phyloP scores from a whole-genome alignment of 2,329 filamentous ascomycete genomes.

The Fusarium xylarioides region DNA sequence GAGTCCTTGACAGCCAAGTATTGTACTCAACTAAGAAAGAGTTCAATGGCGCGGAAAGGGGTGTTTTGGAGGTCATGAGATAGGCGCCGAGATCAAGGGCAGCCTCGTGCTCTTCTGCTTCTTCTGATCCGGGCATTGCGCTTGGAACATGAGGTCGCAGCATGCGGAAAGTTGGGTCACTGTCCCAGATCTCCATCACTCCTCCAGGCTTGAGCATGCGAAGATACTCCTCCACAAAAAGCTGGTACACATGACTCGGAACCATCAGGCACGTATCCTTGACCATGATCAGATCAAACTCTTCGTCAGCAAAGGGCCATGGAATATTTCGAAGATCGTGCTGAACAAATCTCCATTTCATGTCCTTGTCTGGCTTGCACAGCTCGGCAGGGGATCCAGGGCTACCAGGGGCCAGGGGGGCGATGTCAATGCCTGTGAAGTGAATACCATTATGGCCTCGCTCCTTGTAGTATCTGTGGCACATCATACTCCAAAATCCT shows the following conservation, averaged over 20 bases:
- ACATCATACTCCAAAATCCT: slow-evolving; percentile 90
- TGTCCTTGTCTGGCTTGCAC: slow-evolving; percentile 71
- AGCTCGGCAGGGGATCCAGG: slow-evolving; percentile 44
- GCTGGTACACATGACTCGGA: slow-evolving; percentile 66
- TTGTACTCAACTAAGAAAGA: slow-evolving; percentile 86
- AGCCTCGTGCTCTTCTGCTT: slow-evolving; percentile 67
- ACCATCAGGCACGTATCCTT: slow-evolving; percentile 80
- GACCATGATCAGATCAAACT: slow-evolving; percentile 89
- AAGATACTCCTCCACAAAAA: slow-evolving; percentile 74
- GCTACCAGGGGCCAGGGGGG: slow-evolving; percentile 67
- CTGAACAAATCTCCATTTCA: slow-evolving; percentile 89
- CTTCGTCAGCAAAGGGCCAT: slow-evolving; percentile 79
- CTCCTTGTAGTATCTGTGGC: slow-evolving; percentile 79
- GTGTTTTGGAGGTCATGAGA: slow-evolving; percentile 82
- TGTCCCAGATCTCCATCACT: slow-evolving; percentile 87
- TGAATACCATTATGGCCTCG: slow-evolving; percentile 74
- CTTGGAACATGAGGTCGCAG: slow-evolving; percentile 78
- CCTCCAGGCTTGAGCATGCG: slow-evolving; percentile 82
- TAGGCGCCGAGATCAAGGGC: slow-evolving; percentile 81
- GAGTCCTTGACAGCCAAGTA: slow-evolving; percentile 78
- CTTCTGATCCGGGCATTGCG: slow-evolving; percentile 48
- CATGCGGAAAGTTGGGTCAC: slow-evolving; percentile 84
- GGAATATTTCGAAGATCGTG: slow-evolving; percentile 82
- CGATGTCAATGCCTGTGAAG: slow-evolving; percentile 86
- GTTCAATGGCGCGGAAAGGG: slow-evolving; percentile 83